These are phyloP conservation scores for Plasmodium gaboni DNA, from an alignment of 169 alveolate species.

Conservation along the genomic window DNA sequence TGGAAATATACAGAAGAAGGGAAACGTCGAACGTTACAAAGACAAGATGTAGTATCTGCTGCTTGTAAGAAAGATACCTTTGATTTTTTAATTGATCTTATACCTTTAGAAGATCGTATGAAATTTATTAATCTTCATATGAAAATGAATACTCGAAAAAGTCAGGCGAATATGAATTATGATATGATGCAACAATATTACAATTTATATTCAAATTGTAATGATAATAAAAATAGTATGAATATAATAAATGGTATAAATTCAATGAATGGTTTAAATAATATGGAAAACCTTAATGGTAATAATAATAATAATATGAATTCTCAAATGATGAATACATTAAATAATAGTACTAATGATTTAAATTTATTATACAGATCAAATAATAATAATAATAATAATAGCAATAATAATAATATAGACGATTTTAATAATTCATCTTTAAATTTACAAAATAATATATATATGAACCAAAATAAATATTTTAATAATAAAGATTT, in stretches of 20 bases:
- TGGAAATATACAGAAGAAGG: conserved; percentile 94
- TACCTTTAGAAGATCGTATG: conserved; percentile 60
- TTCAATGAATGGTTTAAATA: neutral
- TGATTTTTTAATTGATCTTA: conserved; percentile 92
- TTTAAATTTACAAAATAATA: conserved; percentile 14
- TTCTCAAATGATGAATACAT: neutral
- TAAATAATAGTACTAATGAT: neutral
- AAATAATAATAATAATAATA: neutral
- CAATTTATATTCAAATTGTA: conserved; percentile 11
- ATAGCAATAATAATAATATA: neutral
- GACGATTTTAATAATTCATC: neutral
- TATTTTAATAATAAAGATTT: conserved; percentile 17
- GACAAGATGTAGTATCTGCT: conserved; percentile 87
- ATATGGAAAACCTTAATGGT: neutral
- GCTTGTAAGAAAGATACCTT: conserved; percentile 91
- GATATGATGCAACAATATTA: conserved; percentile 61
- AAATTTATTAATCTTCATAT: conserved; percentile 30
- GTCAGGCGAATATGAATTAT: conserved; percentile 14
- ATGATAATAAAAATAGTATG: conserved; percentile 6
- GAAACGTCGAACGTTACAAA: conserved; percentile 93
- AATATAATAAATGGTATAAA: neutral
- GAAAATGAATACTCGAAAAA: conserved; percentile 20
- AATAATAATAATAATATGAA: neutral
- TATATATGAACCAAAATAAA: conserved; percentile 14
- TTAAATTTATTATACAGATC: neutral